Conservation (phyloP, 768 basidiomycete genomes). For the Neoboletus magnificus region DNA sequence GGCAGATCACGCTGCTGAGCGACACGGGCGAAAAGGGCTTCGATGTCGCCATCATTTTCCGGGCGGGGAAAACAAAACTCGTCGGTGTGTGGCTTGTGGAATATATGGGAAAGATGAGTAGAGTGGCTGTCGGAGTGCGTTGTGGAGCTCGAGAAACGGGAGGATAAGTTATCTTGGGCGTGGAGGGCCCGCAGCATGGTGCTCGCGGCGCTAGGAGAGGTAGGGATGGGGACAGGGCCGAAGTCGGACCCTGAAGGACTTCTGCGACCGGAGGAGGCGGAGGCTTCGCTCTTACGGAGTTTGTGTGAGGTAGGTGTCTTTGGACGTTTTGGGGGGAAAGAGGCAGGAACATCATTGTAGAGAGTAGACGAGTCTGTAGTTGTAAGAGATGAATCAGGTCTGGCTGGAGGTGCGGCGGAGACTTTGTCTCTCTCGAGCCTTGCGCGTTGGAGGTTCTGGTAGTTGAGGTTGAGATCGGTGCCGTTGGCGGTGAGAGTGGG, state of each 20-base stretch:
- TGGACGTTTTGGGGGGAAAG: constrained; percentile 35
- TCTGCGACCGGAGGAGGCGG: constrained; percentile 46
- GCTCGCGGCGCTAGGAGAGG: constrained; percentile 26
- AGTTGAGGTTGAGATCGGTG: constrained; percentile 70
- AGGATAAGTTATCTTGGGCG: constrained; percentile 54
- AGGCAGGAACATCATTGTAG: constrained; percentile 47
- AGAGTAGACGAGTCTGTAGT: constrained; percentile 59
- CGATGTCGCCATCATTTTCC: constrained; percentile 70
- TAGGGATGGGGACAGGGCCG: constrained; percentile 40
- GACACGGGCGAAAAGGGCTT: constrained; percentile 76
- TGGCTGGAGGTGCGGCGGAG: constrained; percentile 27
- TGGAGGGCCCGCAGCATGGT: constrained; percentile 52
- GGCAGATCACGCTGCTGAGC: constrained; percentile 64
- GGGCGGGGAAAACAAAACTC: constrained; percentile 79
- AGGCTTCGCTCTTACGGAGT: constrained; percentile 52
- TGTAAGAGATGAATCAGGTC: constrained; percentile 51
- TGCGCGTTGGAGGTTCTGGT: constrained; percentile 44
- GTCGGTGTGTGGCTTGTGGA: constrained; percentile 50
- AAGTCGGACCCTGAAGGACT: constrained; percentile 56
- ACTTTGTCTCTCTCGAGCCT: constrained; percentile 54
- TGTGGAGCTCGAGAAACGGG: constrained; percentile 51
- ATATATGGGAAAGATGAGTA: constrained; percentile 45
- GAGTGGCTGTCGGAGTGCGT: constrained; percentile 47
- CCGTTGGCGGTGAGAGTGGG: constrained; percentile 71
- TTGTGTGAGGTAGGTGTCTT: constrained; percentile 35